These are phyloP conservation scores for Fomitopsis schrenkii DNA, from an alignment of 1,284 basidiomycete species.

Conservation along the genomic window DNA sequence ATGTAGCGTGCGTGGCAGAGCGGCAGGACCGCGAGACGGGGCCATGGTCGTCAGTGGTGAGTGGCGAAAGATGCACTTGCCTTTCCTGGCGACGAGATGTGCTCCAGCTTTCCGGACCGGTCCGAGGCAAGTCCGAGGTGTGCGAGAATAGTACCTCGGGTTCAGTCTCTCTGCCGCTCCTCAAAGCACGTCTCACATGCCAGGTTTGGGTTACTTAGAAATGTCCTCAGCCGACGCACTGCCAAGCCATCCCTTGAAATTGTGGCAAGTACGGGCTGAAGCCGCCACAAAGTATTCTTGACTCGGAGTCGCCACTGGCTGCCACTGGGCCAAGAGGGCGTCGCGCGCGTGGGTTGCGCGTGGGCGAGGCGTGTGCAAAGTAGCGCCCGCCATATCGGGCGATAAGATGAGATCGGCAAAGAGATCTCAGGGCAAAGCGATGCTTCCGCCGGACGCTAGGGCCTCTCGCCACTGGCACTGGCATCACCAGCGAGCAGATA, in stretches of 20 bases:
- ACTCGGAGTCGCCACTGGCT: neutral
- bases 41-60: slow-evolving; percentile 40
- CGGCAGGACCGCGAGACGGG: slow-evolving; percentile 56
- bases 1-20: slow-evolving; percentile 60
- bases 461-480: neutral
- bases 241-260: too few relatives aligned
- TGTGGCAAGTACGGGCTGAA: too few relatives aligned
- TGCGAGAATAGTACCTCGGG: too few relatives aligned
- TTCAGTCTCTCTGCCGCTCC: too few relatives aligned
- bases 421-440: neutral
- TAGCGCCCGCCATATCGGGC: neutral
- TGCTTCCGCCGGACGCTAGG: neutral
- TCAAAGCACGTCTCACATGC: too few relatives aligned
- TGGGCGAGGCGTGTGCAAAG: neutral
- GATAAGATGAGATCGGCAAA: neutral
- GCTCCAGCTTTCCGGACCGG: too few relatives aligned
- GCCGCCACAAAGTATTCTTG: too few relatives aligned
- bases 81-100: neutral
- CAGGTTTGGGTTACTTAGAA: too few relatives aligned
- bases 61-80: neutral
- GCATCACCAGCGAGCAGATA: neutral
- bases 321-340: neutral
- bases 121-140: too few relatives aligned
- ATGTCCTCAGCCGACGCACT: too few relatives aligned
- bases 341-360: neutral